Conservation (phyloP, 805 yeast genomes). For the Wilhelminamyces savonicus region DNA sequence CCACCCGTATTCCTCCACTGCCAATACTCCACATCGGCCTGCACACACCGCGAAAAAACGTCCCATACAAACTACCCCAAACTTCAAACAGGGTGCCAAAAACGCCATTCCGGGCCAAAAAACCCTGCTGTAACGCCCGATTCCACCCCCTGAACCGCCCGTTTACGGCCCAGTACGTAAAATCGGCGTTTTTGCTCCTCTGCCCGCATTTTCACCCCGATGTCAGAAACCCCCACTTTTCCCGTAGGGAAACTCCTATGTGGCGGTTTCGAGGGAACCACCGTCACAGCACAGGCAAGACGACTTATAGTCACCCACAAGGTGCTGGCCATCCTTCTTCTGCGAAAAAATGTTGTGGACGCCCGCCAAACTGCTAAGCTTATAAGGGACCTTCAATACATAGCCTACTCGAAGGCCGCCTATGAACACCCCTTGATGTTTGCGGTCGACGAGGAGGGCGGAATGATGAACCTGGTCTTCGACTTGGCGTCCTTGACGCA, state of each 20-base stretch:
- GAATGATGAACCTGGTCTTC: conserved; percentile 53
- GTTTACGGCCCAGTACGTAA: too few species aligned
- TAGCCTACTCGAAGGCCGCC: conserved; percentile 43
- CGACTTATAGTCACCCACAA: conserved; percentile 45
- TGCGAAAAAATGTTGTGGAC: conserved; percentile 44
- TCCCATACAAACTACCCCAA: too few species aligned
- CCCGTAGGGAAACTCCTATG: conserved; percentile 46
- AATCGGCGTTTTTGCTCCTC: too few species aligned
- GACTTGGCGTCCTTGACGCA: conserved; percentile 48
- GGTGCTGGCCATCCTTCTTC: conserved; percentile 47
- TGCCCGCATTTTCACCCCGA: not conserved
- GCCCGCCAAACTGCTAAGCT: conserved; percentile 44
- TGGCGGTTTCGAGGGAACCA: conserved; percentile 55
- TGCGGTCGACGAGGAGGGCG: conserved; percentile 60
- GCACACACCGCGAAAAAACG: too few species aligned
- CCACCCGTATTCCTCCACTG: too few species aligned
- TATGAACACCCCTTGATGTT: conserved; percentile 49
- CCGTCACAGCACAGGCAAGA: conserved; percentile 46
- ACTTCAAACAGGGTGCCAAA: too few species aligned
- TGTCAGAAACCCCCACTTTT: too few species aligned
- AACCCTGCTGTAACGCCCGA: too few species aligned
- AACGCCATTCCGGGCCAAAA: too few species aligned
- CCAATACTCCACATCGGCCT: too few species aligned
- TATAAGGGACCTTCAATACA: conserved; percentile 46
- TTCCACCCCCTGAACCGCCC: too few species aligned